Evolutionary conservation across 352 stramenopile genomes (phyloP).

Genomic region (Pythium grandisporangium): DNA sequence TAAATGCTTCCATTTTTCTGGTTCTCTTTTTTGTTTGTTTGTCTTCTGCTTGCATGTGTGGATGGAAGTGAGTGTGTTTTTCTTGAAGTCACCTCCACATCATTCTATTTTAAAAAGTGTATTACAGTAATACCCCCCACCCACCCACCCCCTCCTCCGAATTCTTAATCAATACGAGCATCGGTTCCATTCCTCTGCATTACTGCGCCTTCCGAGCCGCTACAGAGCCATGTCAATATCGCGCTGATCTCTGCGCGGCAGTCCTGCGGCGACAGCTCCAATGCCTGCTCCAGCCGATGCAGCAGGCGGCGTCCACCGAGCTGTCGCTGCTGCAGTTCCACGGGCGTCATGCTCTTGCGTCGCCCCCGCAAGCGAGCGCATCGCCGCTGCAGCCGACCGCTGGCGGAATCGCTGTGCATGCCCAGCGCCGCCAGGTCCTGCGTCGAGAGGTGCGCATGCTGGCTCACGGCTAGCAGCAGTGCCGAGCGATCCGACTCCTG

Average conservation of each 20-base stretch:
- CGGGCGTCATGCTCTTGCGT: no score
- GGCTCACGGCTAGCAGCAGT: constrained; percentile 17
- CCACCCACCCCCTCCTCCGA: no score
- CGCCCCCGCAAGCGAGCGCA: neutral
- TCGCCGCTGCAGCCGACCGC: neutral
- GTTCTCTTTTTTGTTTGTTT: no score
- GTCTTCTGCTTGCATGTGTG: no score
- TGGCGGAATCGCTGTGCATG: constrained; percentile 3
- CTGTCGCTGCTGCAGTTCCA: neutral
- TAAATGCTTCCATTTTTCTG: no score
- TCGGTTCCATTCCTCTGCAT: no score
- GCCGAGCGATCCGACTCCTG: constrained; percentile 1
- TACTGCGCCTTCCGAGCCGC: no score
- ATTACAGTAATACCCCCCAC: no score
- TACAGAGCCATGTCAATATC: constrained; percentile 26
- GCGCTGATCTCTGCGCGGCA: constrained; percentile 44
- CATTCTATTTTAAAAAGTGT: no score
- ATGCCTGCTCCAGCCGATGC: constrained; percentile 26
- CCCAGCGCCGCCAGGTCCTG: constrained; percentile 30
- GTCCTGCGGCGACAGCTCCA: constrained; percentile 38
- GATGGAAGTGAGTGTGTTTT: no score
- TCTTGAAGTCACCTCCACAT: no score
- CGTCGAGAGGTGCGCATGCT: constrained; percentile 37
- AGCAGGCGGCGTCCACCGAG: constrained; percentile 18
- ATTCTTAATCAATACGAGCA: no score